phyloP scores from a whole-genome alignment of 805 yeast species.

The Lachancea lanzarotensis region DNA sequence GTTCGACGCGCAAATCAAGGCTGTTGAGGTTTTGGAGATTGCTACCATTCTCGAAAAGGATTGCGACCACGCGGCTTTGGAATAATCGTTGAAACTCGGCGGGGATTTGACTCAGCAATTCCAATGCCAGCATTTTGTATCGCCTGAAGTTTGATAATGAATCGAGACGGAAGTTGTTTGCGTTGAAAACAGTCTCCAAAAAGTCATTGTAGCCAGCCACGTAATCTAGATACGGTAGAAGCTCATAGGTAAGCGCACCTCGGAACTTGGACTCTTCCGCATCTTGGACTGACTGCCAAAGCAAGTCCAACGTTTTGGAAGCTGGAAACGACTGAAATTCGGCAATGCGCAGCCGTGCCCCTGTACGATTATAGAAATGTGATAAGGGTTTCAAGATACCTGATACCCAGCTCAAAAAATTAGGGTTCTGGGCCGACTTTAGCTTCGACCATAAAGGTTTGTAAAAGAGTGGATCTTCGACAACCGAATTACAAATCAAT shows the following conservation, averaged over 20 bases:
- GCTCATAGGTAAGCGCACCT: slow-evolving; percentile 13
- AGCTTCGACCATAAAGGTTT: slow-evolving; percentile 19
- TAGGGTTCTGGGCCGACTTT: neutral
- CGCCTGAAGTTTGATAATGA: slow-evolving; percentile 11
- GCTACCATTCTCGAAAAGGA: slow-evolving; percentile 20
- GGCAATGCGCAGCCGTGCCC: slow-evolving; percentile 11
- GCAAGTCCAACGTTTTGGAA: slow-evolving; percentile 11
- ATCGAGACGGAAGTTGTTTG: slow-evolving; percentile 15
- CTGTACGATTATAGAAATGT: slow-evolving; percentile 18
- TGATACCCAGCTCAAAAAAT: slow-evolving; percentile 23
- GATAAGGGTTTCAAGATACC: slow-evolving; percentile 28
- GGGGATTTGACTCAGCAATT: neutral
- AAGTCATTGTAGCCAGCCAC: slow-evolving; percentile 11
- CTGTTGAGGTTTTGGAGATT: slow-evolving; percentile 8
- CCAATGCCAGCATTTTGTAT: slow-evolving; percentile 11
- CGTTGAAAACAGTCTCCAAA: slow-evolving; percentile 13
- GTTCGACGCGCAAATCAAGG: slow-evolving; percentile 4
- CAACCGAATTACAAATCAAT: slow-evolving; percentile 17
- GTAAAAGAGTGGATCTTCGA: slow-evolving; percentile 17
- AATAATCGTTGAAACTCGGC: neutral
- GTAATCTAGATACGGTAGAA: slow-evolving; percentile 21
- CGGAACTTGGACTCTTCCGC: neutral
- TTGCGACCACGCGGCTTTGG: slow-evolving; percentile 2
- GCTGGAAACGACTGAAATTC: slow-evolving; percentile 20
- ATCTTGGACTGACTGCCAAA: slow-evolving; percentile 9